phyloP scores from a whole-genome alignment of 768 basidiomycete genomes.

The Termitomyces sp. region DNA sequence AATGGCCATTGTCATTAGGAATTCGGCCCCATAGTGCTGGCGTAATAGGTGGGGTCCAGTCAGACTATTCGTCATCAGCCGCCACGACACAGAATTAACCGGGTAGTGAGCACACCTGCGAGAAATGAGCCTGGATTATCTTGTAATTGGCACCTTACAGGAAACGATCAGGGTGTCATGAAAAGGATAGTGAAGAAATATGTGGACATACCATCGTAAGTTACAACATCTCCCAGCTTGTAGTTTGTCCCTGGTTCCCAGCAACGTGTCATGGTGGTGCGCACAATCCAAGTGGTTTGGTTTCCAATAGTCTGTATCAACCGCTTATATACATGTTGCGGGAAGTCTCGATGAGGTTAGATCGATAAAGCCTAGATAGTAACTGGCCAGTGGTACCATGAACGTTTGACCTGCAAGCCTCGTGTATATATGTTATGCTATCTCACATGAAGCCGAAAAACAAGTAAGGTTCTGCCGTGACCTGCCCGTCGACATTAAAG shows the following conservation, averaged over 20 bases:
- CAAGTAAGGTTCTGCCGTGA: background rate
- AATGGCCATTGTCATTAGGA: constrained; percentile 20
- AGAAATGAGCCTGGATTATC: constrained; percentile 67
- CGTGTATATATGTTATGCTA: background rate
- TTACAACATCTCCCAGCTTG: constrained; percentile 36
- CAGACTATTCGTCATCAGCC: constrained; percentile 33
- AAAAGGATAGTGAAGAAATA: background rate
- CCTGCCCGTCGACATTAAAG: background rate
- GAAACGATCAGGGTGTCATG: background rate
- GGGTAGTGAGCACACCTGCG: constrained; percentile 42
- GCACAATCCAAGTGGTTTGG: background rate
- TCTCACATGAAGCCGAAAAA: background rate
- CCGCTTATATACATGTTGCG: background rate
- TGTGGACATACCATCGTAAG: constrained; percentile 41
- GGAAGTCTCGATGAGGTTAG: background rate
- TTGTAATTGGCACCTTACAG: constrained; percentile 51
- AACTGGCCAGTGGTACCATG: background rate
- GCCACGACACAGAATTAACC: background rate
- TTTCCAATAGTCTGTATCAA: background rate
- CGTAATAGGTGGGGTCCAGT: constrained; percentile 60
- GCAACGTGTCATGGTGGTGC: constrained; percentile 1
- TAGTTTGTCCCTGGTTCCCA: constrained; percentile 11
- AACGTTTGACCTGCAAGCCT: background rate
- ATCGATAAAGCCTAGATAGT: background rate
- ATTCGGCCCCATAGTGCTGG: constrained; percentile 68